These are phyloP conservation scores for Globisporangium paddicum DNA, from an alignment of 352 stramenopile genomes.

Conservation along the genomic window DNA sequence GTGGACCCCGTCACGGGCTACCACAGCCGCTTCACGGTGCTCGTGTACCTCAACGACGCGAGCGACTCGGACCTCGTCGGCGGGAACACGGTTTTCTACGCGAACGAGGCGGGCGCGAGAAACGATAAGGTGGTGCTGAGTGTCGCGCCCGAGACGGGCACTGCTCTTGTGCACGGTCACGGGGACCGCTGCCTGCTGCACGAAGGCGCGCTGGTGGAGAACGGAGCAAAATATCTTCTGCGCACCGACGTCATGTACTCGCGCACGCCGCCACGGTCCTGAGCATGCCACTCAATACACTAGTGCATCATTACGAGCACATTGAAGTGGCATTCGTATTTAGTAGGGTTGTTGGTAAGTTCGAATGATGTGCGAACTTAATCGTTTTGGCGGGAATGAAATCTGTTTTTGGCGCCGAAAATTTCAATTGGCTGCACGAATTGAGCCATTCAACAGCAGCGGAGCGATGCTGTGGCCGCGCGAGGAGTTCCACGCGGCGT, in stretches of 20 bases:
- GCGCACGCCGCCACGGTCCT: slow-evolving; percentile 9
- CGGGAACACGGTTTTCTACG: slow-evolving; percentile 74
- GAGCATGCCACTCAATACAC: too few species aligned
- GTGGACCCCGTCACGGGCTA: slow-evolving; percentile 62
- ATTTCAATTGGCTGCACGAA: neutral
- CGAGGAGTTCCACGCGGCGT: slow-evolving; percentile 83
- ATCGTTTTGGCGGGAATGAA: neutral
- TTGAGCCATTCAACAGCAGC: neutral
- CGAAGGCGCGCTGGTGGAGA: slow-evolving; percentile 59
- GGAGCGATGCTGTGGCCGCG: slow-evolving; percentile 66
- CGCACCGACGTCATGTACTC: slow-evolving; percentile 84
- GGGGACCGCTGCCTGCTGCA: slow-evolving; percentile 73
- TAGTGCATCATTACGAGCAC: too few species aligned
- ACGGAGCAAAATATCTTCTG: slow-evolving; percentile 67
- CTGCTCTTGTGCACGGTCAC: slow-evolving; percentile 67
- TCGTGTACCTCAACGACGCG: slow-evolving; percentile 79
- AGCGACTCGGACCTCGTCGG: slow-evolving; percentile 65
- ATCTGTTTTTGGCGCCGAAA: neutral
- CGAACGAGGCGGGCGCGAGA: slow-evolving; percentile 34
- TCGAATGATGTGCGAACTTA: neutral
- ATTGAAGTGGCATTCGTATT: neutral
- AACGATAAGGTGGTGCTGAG: slow-evolving; percentile 44
- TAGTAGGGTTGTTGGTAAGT: neutral
- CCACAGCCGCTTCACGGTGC: slow-evolving; percentile 77
- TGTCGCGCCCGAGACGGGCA: slow-evolving; percentile 60